Percentiles rank a stretch among this genome's conserved stretches.
Conservation (phyloP, 1,284 basidiomycete species). For the Ceratobasidium papillatum region DNA sequence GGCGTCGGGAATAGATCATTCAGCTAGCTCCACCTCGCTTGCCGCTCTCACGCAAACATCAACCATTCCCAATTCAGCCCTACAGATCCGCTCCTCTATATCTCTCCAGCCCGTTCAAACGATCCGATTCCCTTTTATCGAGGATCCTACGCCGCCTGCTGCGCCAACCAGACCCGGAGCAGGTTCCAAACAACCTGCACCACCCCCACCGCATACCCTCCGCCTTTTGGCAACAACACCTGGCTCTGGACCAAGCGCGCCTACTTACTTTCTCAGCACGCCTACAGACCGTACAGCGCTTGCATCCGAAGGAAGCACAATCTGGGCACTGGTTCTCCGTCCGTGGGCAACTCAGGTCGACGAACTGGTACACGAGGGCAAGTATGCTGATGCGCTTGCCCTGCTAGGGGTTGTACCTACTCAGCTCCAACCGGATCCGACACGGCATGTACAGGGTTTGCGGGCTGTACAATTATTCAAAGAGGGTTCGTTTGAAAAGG, state of each 20-base stretch:
- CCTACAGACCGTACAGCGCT: slow-evolving; percentile 74
- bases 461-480: slow-evolving; percentile 83
- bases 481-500: slow-evolving; percentile 71
- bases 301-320: slow-evolving; percentile 70
- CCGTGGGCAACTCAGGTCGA: slow-evolving; percentile 86
- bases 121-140: slow-evolving; percentile 68
- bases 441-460: slow-evolving; percentile 65
- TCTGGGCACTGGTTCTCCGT: slow-evolving; percentile 80
- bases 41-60: slow-evolving; percentile 20
- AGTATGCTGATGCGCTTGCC: slow-evolving; percentile 82
- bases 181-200: slow-evolving; percentile 3
- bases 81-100: slow-evolving; percentile 84
- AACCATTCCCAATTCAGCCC: slow-evolving; percentile 51
- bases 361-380: slow-evolving; percentile 76
- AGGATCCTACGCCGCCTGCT: slow-evolving; percentile 47
- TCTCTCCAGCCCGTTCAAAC: slow-evolving; percentile 72
- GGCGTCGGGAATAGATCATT: slow-evolving; percentile 45
- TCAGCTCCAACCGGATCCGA: neutral
- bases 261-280: slow-evolving; percentile 73
- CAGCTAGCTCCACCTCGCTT: slow-evolving; percentile 48
- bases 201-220: slow-evolving; percentile 51
- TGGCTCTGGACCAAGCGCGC: slow-evolving; percentile 58
- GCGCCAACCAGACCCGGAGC: slow-evolving; percentile 41
- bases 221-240: slow-evolving; percentile 67
- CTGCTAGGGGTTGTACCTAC: slow-evolving; percentile 64